Evolutionary conservation across 768 basidiomycete species (phyloP).

Genomic region (Pleurotus platypus): DNA sequence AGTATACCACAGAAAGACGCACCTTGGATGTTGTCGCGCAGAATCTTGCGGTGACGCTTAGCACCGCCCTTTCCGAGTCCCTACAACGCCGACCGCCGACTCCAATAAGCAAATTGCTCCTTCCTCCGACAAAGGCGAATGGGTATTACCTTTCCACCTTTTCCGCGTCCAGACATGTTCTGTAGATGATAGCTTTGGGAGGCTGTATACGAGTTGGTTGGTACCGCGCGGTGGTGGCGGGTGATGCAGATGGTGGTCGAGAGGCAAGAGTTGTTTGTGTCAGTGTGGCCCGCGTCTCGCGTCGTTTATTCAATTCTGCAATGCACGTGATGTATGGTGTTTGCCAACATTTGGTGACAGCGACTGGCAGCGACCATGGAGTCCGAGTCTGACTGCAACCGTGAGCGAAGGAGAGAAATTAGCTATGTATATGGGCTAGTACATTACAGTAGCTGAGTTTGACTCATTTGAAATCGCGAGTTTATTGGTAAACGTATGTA

Average conservation of each 20-base stretch:
- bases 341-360: too few relatives aligned
- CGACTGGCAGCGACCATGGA: too few relatives aligned
- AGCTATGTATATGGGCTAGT: too few relatives aligned
- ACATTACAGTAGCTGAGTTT: too few relatives aligned
- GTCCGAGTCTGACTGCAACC: too few relatives aligned
- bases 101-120: background rate
- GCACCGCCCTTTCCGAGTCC: conserved; percentile 77
- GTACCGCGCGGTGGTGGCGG: conserved; percentile 1
- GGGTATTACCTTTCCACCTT: conserved; percentile 54
- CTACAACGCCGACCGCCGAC: conserved; percentile 16
- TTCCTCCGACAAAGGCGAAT: background rate
- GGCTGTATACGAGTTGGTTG: background rate
- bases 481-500: too few relatives aligned
- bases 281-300: conserved; percentile 7
- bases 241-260: conserved; percentile 10
- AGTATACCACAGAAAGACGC: background rate
- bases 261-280: conserved; percentile 9
- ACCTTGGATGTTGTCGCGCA: conserved; percentile 63
- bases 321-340: background rate
- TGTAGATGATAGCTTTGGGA: conserved; percentile 3
- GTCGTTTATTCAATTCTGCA: conserved; percentile 3
- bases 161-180: conserved; percentile 72
- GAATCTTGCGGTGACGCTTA: conserved; percentile 74
- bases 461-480: too few relatives aligned
- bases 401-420: too few relatives aligned